Percentiles rank a stretch among this genome's conserved stretches.
Conservation (phyloP, 768 basidiomycete species). For the Epithele typhae region DNA sequence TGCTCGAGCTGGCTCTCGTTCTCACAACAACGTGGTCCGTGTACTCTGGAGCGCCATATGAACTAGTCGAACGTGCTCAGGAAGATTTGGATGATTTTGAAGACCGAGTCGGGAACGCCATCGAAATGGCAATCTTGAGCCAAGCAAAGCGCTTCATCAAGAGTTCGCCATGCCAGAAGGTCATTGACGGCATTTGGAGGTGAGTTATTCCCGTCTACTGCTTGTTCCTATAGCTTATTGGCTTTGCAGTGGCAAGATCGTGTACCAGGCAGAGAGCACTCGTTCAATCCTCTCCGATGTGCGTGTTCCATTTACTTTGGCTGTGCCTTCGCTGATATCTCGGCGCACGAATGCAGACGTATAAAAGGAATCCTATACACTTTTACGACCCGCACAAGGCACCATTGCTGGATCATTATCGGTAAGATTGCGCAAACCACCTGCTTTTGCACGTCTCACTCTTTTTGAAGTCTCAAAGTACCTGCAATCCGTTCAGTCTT, state of each 20-base stretch:
- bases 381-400: constrained; percentile 95
- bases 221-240: constrained; percentile 12
- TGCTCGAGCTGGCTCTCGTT: constrained; percentile 64
- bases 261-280: constrained; percentile 84
- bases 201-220: constrained; percentile 20
- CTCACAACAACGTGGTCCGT: constrained; percentile 80
- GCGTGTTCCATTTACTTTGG: constrained; percentile 18
- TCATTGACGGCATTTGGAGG: constrained; percentile 83
- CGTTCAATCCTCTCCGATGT: constrained; percentile 91
- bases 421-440: constrained; percentile 41
- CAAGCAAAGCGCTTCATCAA: constrained; percentile 89
- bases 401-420: constrained; percentile 91
- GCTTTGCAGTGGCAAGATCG: constrained; percentile 70
- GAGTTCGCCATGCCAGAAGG: constrained; percentile 82
- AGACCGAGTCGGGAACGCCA: constrained; percentile 83
- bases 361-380: constrained; percentile 88
- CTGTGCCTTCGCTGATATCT: neutral
- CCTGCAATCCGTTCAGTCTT: constrained; percentile 87
- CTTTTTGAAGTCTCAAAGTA: constrained; percentile 69
- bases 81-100: constrained; percentile 69
- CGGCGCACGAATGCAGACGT: constrained; percentile 52
- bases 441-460: too few relatives aligned
- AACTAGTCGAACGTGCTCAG: constrained; percentile 51
- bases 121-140: constrained; percentile 88
- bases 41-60: constrained; percentile 67